A percentile compares a stretch with the other conserved stretches of the same genome.
phyloP scores from a whole-genome alignment of 495 filamentous ascomycete genomes.

The Articulospora tetracladia region DNA sequence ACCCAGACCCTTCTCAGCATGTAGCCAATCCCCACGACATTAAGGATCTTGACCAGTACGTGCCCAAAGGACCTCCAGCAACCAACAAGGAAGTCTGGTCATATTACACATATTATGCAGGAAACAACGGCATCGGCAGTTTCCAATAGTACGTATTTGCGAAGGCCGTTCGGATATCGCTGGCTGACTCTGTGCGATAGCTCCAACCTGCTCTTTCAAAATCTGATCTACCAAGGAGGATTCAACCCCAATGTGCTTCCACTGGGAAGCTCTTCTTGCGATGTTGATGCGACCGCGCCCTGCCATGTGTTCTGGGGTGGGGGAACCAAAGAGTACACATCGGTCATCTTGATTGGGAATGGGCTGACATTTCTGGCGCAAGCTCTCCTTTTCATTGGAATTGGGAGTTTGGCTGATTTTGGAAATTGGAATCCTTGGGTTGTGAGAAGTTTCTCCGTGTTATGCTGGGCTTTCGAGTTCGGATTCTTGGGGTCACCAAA shows the following conservation, averaged over 20 bases:
- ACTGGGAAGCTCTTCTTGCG: conserved; percentile 18
- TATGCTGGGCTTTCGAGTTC: conserved; percentile 26
- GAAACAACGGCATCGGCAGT: conserved; percentile 24
- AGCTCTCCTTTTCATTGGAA: conserved; percentile 21
- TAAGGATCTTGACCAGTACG: conserved; percentile 8
- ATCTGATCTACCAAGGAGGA: conserved; percentile 23
- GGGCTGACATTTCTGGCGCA: conserved; percentile 24
- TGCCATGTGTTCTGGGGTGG: conserved; percentile 26
- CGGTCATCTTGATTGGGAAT: conserved; percentile 21
- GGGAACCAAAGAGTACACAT: conserved; percentile 23
- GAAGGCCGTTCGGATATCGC: neutral
- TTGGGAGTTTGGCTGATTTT: conserved; percentile 25
- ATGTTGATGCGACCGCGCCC: conserved; percentile 12
- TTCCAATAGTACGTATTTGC: conserved; percentile 23
- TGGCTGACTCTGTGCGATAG: conserved; percentile 2
- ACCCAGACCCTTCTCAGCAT: neutral
- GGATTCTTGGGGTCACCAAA: conserved; percentile 24
- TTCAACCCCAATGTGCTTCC: conserved; percentile 24
- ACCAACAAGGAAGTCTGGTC: conserved; percentile 21
- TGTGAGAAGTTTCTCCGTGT: conserved; percentile 19
- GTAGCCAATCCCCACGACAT: conserved; percentile 3
- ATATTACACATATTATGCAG: conserved; percentile 24
- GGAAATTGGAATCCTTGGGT: conserved; percentile 27
- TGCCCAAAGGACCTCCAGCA: conserved; percentile 12
- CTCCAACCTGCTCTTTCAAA: conserved; percentile 25